Evolutionary conservation across 169 alveolate species (phyloP).

Genomic region (Besnoitia besnoiti): DNA sequence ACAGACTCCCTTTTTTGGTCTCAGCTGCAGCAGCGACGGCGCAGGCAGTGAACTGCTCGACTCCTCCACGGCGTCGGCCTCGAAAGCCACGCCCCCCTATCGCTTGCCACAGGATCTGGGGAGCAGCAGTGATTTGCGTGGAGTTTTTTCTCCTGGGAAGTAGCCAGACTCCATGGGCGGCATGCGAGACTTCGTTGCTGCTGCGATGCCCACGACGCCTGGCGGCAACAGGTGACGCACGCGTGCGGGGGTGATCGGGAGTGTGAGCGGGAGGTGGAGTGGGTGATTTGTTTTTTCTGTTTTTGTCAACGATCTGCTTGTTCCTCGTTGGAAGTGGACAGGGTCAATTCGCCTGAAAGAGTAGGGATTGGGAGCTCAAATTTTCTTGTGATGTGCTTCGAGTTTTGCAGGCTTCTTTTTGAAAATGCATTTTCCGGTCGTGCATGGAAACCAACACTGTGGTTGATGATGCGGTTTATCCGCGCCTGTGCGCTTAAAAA

Average conservation of each 20-base stretch:
- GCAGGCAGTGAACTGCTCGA: conserved; percentile 4
- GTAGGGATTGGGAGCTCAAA: too few species aligned
- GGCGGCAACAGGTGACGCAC: background rate
- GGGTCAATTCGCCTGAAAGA: too few species aligned
- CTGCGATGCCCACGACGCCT: background rate
- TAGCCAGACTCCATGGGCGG: background rate
- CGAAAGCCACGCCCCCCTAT: background rate
- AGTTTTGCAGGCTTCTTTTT: too few species aligned
- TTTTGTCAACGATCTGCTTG: background rate
- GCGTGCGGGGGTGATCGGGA: too few species aligned
- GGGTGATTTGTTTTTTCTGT: too few species aligned
- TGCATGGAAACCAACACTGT: too few species aligned
- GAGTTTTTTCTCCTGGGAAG: background rate
- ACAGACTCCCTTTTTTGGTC: conserved; percentile 12
- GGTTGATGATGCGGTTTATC: too few species aligned
- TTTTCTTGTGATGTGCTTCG: too few species aligned
- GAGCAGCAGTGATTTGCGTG: background rate
- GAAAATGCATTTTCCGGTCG: too few species aligned
- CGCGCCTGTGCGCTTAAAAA: too few species aligned
- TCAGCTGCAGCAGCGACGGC: conserved; percentile 29
- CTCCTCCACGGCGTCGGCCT: conserved; percentile 1
- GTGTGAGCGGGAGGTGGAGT: too few species aligned
- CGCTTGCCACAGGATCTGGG: background rate
- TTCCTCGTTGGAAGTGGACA: too few species aligned
- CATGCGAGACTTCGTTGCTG: background rate